Conservation (phyloP, 805 yeast species). For the Spathaspora girioi region DNA sequence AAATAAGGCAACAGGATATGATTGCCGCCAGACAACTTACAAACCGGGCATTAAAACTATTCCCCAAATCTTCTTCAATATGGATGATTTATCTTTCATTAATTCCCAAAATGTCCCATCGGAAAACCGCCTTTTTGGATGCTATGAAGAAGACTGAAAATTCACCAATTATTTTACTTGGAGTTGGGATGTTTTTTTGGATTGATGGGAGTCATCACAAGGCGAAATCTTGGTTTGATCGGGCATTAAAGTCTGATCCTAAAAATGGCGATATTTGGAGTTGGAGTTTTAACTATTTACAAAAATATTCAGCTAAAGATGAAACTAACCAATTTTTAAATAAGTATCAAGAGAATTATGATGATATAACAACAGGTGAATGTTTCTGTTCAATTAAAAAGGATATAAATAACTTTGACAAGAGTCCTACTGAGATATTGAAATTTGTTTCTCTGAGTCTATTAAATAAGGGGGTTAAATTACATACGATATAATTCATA, state of each 20-base stretch:
- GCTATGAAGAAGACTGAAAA: constrained; percentile 69
- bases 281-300: constrained; percentile 50
- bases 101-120: constrained; percentile 45
- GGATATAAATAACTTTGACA: constrained; percentile 42
- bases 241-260: constrained; percentile 52
- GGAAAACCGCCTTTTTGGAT: constrained; percentile 58
- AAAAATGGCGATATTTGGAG: constrained; percentile 76
- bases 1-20: constrained; percentile 44
- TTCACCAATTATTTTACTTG: constrained; percentile 52
- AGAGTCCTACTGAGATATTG: constrained; percentile 38
- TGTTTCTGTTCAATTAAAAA: constrained; percentile 56
- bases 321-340: constrained; percentile 34
- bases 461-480: constrained; percentile 5
- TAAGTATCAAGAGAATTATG: constrained; percentile 28
- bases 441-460: constrained; percentile 21
- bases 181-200: constrained; percentile 70
- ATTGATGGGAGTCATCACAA: constrained; percentile 57
- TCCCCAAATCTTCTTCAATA: constrained; percentile 56
- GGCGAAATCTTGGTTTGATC: constrained; percentile 71
- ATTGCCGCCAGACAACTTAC: constrained; percentile 53
- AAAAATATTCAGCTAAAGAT: constrained; percentile 33
- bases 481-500: constrained; percentile 39
- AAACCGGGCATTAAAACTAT: constrained; percentile 53
- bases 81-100: constrained; percentile 62
- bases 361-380: constrained; percentile 60